Evolutionary conservation across 805 yeast genomes (phyloP).

Genomic region (Candida chilensis): DNA sequence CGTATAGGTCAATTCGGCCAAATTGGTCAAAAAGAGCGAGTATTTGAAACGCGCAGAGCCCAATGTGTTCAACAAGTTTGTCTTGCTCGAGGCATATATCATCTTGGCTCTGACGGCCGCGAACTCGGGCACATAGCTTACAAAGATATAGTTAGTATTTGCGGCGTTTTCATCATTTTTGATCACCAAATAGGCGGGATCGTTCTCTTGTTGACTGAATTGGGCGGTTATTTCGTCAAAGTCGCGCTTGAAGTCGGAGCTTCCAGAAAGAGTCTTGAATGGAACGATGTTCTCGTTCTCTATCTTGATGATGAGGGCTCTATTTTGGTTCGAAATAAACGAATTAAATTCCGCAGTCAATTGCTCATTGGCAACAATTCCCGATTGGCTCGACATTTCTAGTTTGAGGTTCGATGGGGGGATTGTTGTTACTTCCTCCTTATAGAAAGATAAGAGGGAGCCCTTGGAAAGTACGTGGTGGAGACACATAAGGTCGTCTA

Average conservation of each 20-base stretch:
- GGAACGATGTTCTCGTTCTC: constrained; percentile 19
- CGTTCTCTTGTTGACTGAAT: no score
- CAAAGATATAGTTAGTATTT: constrained; percentile 38
- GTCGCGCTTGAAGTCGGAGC: constrained; percentile 19
- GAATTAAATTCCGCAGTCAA: constrained; percentile 35
- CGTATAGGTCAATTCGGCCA: constrained; percentile 40
- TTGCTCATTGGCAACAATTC: constrained; percentile 18
- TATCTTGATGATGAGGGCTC: constrained; percentile 16
- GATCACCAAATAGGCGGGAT: constrained; percentile 43
- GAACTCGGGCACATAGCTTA: constrained; percentile 80
- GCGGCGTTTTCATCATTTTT: constrained; percentile 16
- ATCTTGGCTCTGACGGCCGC: constrained; percentile 80
- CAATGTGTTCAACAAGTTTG: constrained; percentile 62
- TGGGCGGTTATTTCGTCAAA: constrained; percentile 22
- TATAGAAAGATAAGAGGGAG: no score
- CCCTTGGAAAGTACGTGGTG: no score
- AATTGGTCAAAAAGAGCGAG: constrained; percentile 45
- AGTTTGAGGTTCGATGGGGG: no score
- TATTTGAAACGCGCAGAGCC: constrained; percentile 52
- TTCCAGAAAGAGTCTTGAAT: constrained; percentile 16
- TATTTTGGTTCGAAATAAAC: constrained; percentile 19
- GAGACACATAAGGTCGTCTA: no score
- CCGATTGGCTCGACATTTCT: constrained; percentile 19
- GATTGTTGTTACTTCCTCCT: no score
- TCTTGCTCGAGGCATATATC: constrained; percentile 90